A percentile compares a stretch with the other conserved stretches of the same genome.
Conservation (phyloP, 2,329 filamentous ascomycete genomes). For the Sporothrix pallida region DNA sequence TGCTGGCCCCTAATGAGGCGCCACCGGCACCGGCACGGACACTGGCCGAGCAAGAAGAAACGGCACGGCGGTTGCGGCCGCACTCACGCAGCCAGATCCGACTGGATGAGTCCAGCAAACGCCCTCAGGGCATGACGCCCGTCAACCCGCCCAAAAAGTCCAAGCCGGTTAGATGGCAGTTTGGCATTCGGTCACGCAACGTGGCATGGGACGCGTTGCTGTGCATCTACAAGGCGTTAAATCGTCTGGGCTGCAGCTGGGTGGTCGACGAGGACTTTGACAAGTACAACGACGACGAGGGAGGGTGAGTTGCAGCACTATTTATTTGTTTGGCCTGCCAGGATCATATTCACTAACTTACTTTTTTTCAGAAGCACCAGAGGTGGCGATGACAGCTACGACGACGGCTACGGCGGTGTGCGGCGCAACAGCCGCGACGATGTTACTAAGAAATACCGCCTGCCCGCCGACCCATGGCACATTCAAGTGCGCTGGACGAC, state of each 20-base stretch:
- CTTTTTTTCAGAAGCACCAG: slow-evolving; percentile 6
- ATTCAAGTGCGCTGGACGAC: slow-evolving; percentile 90
- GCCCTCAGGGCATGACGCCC: slow-evolving; percentile 67
- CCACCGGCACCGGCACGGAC: slow-evolving; percentile 60
- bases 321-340: slow-evolving; percentile 29
- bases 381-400: slow-evolving; percentile 38
- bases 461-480: slow-evolving; percentile 95
- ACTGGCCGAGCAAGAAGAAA: slow-evolving; percentile 80
- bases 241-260: slow-evolving; percentile 89
- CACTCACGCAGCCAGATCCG: slow-evolving; percentile 76
- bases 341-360: background rate
- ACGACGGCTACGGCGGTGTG: slow-evolving; percentile 44
- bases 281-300: slow-evolving; percentile 53
- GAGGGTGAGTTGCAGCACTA: slow-evolving; percentile 43
- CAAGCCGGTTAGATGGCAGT: slow-evolving; percentile 93
- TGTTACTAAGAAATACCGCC: slow-evolving; percentile 69
- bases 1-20: slow-evolving; percentile 56
- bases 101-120: slow-evolving; percentile 66
- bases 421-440: slow-evolving; percentile 49
- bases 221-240: slow-evolving; percentile 91
- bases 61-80: slow-evolving; percentile 79
- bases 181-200: slow-evolving; percentile 93
- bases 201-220: slow-evolving; percentile 92
- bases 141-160: slow-evolving; percentile 70
- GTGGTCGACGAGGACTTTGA: slow-evolving; percentile 69